Conservation (phyloP, 2,329 filamentous ascomycete genomes). For the Conoideocrella luteorostrata region DNA sequence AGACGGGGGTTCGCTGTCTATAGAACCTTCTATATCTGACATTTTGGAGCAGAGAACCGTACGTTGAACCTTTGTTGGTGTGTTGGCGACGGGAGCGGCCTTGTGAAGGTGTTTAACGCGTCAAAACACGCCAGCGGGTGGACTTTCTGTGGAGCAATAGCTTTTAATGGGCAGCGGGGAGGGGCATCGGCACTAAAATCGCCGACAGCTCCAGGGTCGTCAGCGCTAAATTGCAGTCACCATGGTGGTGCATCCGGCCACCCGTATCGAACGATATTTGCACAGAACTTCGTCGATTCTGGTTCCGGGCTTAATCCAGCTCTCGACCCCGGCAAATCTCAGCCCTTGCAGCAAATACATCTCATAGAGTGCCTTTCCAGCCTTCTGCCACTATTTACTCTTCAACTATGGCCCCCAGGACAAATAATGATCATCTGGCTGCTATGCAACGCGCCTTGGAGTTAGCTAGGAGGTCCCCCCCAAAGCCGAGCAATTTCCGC, state of each 20-base stretch:
- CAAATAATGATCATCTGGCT: conserved; percentile 35
- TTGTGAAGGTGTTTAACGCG: conserved; percentile 13
- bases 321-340: too few relatives aligned
- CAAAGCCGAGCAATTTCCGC: conserved; percentile 85
- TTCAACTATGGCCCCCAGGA: conserved; percentile 17
- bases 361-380: not conserved
- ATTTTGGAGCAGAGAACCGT: conserved; percentile 23
- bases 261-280: too few relatives aligned
- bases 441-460: conserved; percentile 66
- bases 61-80: too few relatives aligned
- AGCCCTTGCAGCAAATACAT: not conserved
- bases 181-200: conserved; percentile 3
- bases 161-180: conserved; percentile 8
- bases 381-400: not conserved
- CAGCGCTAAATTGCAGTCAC: not conserved
- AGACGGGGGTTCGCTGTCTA: conserved; percentile 51
- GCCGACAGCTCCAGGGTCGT: too few relatives aligned
- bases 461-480: conserved; percentile 73
- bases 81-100: too few relatives aligned
- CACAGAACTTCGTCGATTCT: too few relatives aligned
- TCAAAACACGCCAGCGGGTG: conserved; percentile 9
- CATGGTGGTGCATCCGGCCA: too few relatives aligned
- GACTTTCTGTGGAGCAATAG: not conserved
- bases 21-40: conserved; percentile 45
- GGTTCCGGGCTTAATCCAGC: too few relatives aligned